Percentiles rank a stretch among this genome's conserved stretches.
Evolutionary conservation across 768 basidiomycete species (phyloP).

Genomic region (Suillus alpinus): DNA sequence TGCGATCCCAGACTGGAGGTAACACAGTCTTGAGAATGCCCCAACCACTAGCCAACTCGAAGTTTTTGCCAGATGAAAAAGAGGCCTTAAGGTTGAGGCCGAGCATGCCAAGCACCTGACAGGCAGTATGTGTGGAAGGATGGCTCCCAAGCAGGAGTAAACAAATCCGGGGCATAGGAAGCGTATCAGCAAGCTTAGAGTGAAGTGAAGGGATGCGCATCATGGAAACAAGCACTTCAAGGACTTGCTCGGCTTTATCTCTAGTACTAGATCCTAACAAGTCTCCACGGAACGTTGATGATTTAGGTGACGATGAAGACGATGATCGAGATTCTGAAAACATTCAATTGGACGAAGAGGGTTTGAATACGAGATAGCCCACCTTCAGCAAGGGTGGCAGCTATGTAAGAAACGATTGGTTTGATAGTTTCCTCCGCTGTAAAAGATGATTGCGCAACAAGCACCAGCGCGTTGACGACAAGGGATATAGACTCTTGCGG

Average conservation of each 20-base stretch:
- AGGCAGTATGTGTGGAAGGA: slow-evolving; percentile 58
- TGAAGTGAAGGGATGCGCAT: slow-evolving; percentile 56
- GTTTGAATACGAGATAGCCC: slow-evolving; percentile 14
- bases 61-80: slow-evolving; percentile 70
- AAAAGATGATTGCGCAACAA: slow-evolving; percentile 64
- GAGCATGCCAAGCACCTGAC: slow-evolving; percentile 60
- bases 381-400: slow-evolving; percentile 76
- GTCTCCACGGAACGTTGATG: neutral
- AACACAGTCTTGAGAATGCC: slow-evolving; percentile 65
- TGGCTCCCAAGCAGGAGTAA: slow-evolving; percentile 77
- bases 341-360: neutral
- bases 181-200: slow-evolving; percentile 64
- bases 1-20: slow-evolving; percentile 65
- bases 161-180: slow-evolving; percentile 77
- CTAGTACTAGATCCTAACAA: slow-evolving; percentile 29
- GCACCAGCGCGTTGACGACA: slow-evolving; percentile 58
- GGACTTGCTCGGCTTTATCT: slow-evolving; percentile 65
- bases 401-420: slow-evolving; percentile 81
- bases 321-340: slow-evolving; percentile 11
- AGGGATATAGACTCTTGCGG: slow-evolving; percentile 42
- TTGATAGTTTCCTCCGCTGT: slow-evolving; percentile 75
- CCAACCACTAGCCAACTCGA: slow-evolving; percentile 87
- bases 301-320: slow-evolving; percentile 12
- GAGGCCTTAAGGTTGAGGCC: slow-evolving; percentile 52
- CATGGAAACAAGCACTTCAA: slow-evolving; percentile 61